These are phyloP conservation scores for Arthrobotrys sinensis DNA, from an alignment of 2,329 filamentous ascomycete species.

Conservation along the genomic window DNA sequence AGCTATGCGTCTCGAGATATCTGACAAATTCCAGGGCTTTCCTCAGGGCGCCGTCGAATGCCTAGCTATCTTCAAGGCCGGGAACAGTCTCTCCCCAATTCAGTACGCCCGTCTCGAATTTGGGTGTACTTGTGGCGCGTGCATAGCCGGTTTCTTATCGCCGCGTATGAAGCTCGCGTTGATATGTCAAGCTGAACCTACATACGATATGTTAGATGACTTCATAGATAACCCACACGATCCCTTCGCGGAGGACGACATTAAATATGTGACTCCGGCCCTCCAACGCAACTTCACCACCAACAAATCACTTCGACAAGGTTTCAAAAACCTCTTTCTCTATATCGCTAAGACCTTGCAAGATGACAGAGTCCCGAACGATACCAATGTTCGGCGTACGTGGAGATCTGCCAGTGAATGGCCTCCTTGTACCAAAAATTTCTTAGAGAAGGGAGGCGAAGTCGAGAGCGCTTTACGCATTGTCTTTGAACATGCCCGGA, in stretches of 20 bases:
- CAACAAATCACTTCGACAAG: conserved; percentile 64
- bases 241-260: too few relatives aligned
- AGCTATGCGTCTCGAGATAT: not conserved
- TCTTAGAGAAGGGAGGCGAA: conserved; percentile 65
- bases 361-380: conserved; percentile 37
- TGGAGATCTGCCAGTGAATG: conserved; percentile 62
- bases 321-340: conserved; percentile 66
- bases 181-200: not conserved
- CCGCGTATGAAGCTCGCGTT: conserved; percentile 7
- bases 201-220: not conserved
- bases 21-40: not conserved
- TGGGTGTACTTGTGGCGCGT: not conserved
- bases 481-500: conserved; percentile 65
- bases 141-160: not conserved
- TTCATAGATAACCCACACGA: too few relatives aligned
- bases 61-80: not conserved
- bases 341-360: conserved; percentile 64
- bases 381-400: conserved; percentile 16
- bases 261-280: not conserved
- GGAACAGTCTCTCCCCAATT: not conserved
- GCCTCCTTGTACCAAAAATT: conserved; percentile 65
- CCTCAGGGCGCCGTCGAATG: not conserved
- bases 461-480: conserved; percentile 64
- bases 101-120: not conserved
- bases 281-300: not conserved